Evolutionary conservation across 2,329 filamentous ascomycete genomes (phyloP).

Genomic region (Aspergillus phoenicis): DNA sequence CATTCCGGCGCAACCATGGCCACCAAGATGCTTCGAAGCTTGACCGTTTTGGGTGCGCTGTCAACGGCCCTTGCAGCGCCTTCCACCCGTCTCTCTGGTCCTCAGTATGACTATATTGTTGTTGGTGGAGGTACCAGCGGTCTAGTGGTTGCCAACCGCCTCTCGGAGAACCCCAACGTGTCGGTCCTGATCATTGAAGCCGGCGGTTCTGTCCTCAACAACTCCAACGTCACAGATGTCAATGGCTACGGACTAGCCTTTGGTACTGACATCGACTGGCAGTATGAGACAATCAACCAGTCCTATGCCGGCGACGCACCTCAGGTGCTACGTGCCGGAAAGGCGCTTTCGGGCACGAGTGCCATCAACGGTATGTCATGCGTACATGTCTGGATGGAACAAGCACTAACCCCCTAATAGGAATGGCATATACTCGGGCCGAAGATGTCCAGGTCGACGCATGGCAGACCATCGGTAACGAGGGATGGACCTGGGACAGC

Average conservation of each 20-base stretch:
- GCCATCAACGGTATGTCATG: conserved; percentile 44
- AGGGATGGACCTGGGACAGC: conserved; percentile 35
- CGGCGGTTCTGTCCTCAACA: conserved; percentile 30
- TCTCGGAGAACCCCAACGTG: conserved; percentile 33
- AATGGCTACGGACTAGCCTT: conserved; percentile 29
- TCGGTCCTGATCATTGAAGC: conserved; percentile 35
- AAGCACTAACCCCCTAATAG: conserved; percentile 18
- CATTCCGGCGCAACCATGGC: not conserved
- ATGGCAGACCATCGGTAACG: conserved; percentile 36
- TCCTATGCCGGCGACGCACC: conserved; percentile 34
- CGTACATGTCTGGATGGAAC: not conserved
- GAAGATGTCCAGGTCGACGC: conserved; percentile 40
- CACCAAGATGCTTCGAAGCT: not conserved
- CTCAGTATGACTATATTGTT: conserved; percentile 33
- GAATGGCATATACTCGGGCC: conserved; percentile 42
- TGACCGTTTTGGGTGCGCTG: not conserved
- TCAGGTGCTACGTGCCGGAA: conserved; percentile 43
- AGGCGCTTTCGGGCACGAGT: conserved; percentile 47
- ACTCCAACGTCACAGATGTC: conserved; percentile 32
- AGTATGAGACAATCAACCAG: conserved; percentile 43
- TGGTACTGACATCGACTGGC: conserved; percentile 44
- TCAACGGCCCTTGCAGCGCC: not conserved
- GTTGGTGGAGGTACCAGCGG: conserved; percentile 40
- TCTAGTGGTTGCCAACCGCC: conserved; percentile 37
- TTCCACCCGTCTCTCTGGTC: not conserved